A percentile compares a stretch with the other conserved stretches of the same genome.
These are phyloP conservation scores for Chlamydomonas reinhardtii DNA, from an alignment of 163 green algal species.

Conservation along the genomic window DNA sequence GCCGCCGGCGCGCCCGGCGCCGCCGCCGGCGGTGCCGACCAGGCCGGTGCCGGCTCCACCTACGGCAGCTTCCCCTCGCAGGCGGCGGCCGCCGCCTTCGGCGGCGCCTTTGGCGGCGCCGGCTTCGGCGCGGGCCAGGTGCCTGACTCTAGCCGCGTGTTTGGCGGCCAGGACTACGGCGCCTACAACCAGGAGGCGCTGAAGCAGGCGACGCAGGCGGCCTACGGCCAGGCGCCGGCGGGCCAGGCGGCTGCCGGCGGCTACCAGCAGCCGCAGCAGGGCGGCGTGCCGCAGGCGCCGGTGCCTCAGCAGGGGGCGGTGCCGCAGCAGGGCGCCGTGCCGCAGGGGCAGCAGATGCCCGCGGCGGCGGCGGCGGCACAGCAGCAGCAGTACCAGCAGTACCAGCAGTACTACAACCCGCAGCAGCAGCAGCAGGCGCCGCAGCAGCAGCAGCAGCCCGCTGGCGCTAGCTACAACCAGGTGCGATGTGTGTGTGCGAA, in stretches of 20 bases:
- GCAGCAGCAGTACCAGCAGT: conserved; percentile 10
- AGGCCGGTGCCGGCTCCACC: neutral
- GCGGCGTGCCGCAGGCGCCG: neutral
- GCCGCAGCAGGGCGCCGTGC: neutral
- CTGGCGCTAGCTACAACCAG: conserved; percentile 1
- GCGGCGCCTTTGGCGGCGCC: conserved; percentile 21
- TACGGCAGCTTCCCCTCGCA: conserved; percentile 47
- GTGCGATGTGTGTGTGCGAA: neutral
- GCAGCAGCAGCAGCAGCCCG: neutral
- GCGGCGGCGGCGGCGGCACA: neutral
- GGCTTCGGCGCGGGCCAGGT: conserved; percentile 42
- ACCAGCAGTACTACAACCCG: neutral
- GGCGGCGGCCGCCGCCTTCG: conserved; percentile 27
- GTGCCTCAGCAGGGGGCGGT: neutral
- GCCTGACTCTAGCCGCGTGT: conserved; percentile 25
- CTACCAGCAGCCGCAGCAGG: conserved; percentile 39
- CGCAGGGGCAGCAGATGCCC: neutral
- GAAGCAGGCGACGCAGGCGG: conserved; percentile 46
- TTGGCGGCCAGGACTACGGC: conserved; percentile 19
- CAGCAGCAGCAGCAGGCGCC: conserved; percentile 23
- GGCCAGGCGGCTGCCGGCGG: neutral
- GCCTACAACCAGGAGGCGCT: conserved; percentile 50
- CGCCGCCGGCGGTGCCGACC: conserved; percentile 1
- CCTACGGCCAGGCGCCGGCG: conserved; percentile 25
- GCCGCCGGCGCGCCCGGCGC: neutral